Percentiles rank a stretch among this genome's conserved stretches.
Conservation (phyloP, 495 filamentous ascomycete genomes). For the Delitschia confertaspora region DNA sequence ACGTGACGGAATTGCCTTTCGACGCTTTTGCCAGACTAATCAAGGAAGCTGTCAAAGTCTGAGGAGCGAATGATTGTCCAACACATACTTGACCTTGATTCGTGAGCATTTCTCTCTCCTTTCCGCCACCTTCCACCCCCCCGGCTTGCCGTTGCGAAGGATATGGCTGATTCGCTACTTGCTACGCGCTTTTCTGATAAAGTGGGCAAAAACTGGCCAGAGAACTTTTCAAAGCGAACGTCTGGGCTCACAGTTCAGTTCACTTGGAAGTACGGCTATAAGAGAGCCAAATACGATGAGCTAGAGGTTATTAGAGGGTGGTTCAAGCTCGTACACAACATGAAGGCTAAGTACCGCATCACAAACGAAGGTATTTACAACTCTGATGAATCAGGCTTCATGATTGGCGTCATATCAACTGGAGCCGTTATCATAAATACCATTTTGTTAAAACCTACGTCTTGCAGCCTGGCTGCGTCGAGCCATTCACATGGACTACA, state of each 20-base stretch:
- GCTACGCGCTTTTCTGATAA: background rate
- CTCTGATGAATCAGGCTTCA: slow-evolving; percentile 17
- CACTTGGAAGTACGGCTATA: slow-evolving; percentile 13
- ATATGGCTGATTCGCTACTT: slow-evolving; percentile 4
- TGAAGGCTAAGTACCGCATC: slow-evolving; percentile 10
- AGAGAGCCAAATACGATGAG: too few species aligned
- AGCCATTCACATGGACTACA: too few species aligned
- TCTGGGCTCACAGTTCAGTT: slow-evolving; percentile 8
- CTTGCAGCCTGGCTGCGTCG: too few species aligned
- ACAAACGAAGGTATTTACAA: slow-evolving; percentile 15
- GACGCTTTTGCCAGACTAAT: background rate
- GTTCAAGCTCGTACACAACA: slow-evolving; percentile 7
- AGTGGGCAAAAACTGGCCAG: too few species aligned
- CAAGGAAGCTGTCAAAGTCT: background rate
- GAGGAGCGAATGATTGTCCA: background rate
- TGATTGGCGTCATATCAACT: slow-evolving; percentile 12
- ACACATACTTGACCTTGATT: too few species aligned
- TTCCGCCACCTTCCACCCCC: background rate
- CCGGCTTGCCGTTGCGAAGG: background rate
- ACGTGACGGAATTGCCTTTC: background rate
- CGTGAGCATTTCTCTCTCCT: background rate
- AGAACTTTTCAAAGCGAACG: background rate
- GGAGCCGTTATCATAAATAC: slow-evolving; percentile 9
- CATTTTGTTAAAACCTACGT: too few species aligned
- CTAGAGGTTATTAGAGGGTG: slow-evolving; percentile 9